Percentiles rank a stretch among this genome's conserved stretches.
These are phyloP conservation scores for Agaricus sinodeliciosus DNA, from an alignment of 768 basidiomycete genomes.

Conservation along the genomic window DNA sequence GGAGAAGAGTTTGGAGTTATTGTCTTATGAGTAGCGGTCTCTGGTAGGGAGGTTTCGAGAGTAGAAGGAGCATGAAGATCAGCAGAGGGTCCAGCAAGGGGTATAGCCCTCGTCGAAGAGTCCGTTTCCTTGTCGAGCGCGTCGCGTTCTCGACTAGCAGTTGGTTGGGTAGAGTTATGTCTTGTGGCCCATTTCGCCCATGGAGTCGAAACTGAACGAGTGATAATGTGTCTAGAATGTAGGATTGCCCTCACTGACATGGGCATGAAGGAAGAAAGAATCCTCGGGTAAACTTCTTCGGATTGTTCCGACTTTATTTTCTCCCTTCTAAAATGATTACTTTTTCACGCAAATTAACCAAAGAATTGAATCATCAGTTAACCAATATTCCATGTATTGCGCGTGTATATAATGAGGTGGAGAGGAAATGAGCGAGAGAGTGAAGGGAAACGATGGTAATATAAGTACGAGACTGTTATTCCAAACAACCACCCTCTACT, in stretches of 20 bases:
- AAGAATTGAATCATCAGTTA: too few species aligned
- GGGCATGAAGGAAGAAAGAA: neutral
- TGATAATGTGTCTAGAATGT: neutral
- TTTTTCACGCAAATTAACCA: neutral
- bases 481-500: neutral
- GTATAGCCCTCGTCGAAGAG: neutral
- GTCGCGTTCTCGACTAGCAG: neutral
- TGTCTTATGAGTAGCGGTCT: neutral
- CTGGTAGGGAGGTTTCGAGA: neutral
- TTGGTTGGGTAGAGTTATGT: constrained; percentile 1
- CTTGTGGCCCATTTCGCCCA: neutral
- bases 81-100: neutral
- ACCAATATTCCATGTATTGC: neutral
- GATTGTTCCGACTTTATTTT: neutral
- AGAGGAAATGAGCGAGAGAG: neutral
- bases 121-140: neutral
- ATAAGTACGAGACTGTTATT: constrained; percentile 6
- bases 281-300: neutral
- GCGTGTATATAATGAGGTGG: neutral
- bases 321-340: neutral
- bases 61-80: neutral
- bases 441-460: constrained; percentile 1
- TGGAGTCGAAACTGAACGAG: neutral
- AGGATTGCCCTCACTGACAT: constrained; percentile 9
- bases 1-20: neutral